phyloP scores from a whole-genome alignment of 441 rosid species.

The Populus trichocarpa region DNA sequence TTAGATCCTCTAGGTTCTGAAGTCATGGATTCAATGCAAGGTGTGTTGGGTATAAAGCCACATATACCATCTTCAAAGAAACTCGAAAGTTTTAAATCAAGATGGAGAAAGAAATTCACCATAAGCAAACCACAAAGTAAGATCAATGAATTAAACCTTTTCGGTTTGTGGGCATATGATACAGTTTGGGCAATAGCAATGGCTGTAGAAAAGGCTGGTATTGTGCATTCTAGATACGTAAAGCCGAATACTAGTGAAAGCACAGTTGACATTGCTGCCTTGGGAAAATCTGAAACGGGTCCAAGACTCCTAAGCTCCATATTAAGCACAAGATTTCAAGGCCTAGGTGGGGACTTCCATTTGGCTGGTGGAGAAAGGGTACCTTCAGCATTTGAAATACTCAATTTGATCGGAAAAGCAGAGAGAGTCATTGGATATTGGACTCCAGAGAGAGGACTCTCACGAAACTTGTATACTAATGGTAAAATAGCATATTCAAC shows the following conservation, averaged over 20 bases:
- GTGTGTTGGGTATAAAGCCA: slow-evolving; percentile 35
- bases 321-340: neutral
- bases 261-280: slow-evolving; percentile 9
- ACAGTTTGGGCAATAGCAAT: slow-evolving; percentile 37
- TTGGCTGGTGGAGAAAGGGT: neutral
- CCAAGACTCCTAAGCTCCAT: neutral
- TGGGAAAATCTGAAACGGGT: slow-evolving; percentile 9
- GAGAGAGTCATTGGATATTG: slow-evolving; percentile 34
- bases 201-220: slow-evolving; percentile 30
- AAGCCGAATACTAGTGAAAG: neutral
- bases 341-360: neutral
- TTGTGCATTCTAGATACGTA: neutral
- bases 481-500: neutral
- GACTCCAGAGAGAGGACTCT: slow-evolving; percentile 22
- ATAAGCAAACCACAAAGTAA: neutral
- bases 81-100: slow-evolving; percentile 26
- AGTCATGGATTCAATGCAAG: slow-evolving; percentile 27
- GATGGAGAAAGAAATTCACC: slow-evolving; percentile 25
- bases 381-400: slow-evolving; percentile 1
- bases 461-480: neutral
- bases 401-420: slow-evolving; percentile 29
- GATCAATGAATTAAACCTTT: slow-evolving; percentile 16
- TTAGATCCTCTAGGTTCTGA: slow-evolving; percentile 8
- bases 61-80: slow-evolving; percentile 4
- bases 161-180: slow-evolving; percentile 52